These are phyloP conservation scores for Geosmithia flava DNA, from an alignment of 2,329 filamentous ascomycete species.

Conservation along the genomic window DNA sequence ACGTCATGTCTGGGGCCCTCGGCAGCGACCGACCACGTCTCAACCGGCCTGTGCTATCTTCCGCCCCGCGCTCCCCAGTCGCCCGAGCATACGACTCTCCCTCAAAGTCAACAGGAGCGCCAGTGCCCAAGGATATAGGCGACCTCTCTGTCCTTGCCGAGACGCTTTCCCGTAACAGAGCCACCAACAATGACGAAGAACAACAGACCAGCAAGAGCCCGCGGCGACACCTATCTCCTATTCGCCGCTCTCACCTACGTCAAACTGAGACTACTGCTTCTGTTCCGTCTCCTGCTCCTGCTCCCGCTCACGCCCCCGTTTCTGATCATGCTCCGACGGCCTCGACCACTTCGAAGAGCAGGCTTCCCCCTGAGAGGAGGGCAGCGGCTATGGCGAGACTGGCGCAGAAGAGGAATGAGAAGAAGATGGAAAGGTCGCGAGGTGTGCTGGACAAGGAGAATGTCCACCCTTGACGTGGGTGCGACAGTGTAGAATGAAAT, in stretches of 20 bases:
- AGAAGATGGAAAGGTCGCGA: constrained; percentile 22
- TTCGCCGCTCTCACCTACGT: not conserved
- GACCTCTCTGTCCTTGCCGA: not conserved
- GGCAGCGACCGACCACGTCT: not conserved
- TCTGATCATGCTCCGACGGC: constrained; percentile 6
- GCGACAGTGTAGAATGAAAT: not conserved
- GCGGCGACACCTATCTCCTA: not conserved
- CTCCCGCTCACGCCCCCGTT: too few relatives aligned
- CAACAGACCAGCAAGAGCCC: constrained; percentile 1
- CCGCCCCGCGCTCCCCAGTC: not conserved
- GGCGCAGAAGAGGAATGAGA: constrained; percentile 39
- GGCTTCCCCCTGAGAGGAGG: constrained; percentile 35
- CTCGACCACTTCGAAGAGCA: constrained; percentile 26
- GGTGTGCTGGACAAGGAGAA: constrained; percentile 38
- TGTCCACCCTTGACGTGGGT: constrained; percentile 16
- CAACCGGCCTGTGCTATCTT: not conserved
- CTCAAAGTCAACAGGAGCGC: not conserved
- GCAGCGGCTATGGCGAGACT: constrained; percentile 43
- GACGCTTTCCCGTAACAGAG: constrained; percentile 3
- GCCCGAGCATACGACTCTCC: not conserved
- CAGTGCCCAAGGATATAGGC: not conserved
- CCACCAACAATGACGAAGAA: not conserved
- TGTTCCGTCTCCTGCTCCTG: too few relatives aligned
- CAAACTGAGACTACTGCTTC: not conserved
- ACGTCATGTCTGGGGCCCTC: not conserved